phyloP scores from a whole-genome alignment of 2,329 filamentous ascomycete genomes.

The Phyllosticta ampelicida region DNA sequence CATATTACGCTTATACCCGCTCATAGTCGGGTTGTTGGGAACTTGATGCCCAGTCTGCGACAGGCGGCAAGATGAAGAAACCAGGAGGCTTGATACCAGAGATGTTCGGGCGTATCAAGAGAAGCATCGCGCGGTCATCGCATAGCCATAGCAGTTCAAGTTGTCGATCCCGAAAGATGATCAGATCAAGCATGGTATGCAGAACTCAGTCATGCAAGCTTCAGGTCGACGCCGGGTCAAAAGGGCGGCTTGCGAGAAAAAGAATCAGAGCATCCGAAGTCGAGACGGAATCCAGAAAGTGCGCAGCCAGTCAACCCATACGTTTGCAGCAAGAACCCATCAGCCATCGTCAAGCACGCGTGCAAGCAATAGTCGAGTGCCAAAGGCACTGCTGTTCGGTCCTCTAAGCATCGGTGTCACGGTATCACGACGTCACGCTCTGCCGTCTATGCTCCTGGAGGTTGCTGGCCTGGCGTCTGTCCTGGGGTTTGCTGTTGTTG shows the following conservation, averaged over 20 bases:
- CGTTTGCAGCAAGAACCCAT: conserved; percentile 14
- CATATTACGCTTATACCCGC: background rate
- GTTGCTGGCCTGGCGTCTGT: conserved; percentile 16
- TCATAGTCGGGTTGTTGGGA: background rate
- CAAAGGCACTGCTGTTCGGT: conserved; percentile 13
- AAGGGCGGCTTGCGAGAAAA: background rate
- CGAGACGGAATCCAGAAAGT: conserved; percentile 2
- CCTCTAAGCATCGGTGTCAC: conserved; percentile 28
- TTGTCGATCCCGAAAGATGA: conserved; percentile 4
- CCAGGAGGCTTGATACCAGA: background rate
- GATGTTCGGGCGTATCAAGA: conserved; percentile 3
- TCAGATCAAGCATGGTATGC: conserved; percentile 10
- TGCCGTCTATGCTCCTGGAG: conserved; percentile 23
- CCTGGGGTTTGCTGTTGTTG: conserved; percentile 33
- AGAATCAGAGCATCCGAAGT: conserved; percentile 10
- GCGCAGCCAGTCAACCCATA: conserved; percentile 2
- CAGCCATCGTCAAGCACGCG: conserved; percentile 22
- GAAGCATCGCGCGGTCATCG: conserved; percentile 5
- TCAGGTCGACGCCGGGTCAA: background rate
- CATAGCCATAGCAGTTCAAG: conserved; percentile 10
- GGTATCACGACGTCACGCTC: conserved; percentile 17
- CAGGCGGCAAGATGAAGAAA: background rate
- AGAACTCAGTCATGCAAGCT: conserved; percentile 3
- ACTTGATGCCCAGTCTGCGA: background rate
- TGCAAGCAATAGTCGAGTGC: conserved; percentile 25